Evolutionary conservation across 169 alveolate genomes (phyloP), one percentile per base, ranked within the genome.

Genomic region (Babesia gibsoni): DNA sequence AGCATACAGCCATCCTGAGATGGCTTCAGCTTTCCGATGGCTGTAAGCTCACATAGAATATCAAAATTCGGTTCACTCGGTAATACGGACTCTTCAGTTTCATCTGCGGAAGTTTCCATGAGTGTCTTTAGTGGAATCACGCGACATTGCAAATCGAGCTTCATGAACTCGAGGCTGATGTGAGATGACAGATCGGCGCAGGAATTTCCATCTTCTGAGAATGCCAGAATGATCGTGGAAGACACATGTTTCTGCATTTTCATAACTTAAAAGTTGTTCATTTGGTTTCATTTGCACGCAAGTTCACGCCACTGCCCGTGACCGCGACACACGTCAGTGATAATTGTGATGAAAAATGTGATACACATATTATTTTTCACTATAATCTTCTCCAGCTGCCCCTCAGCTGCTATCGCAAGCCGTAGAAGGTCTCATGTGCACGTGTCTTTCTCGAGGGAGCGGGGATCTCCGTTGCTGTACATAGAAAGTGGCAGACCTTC

Each of bases 331-430:
- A 33, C 70, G 59, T 42, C 23, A 64, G 43, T 0, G 18, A 33
- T 25, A 29, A 10, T 53, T n/a, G 61, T 74, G 18, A 74, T 74
- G 84, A 64, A 74, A 74, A 61, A 74, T 74, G 84, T n/a, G 27
- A 25, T 42, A 9, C 12, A 6, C 52, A 35, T 59, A 29, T 58
- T 10, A 4, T 7, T 73, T 0, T 12, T 67, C 56, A 29, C 61
- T 20, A 27, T 22, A 30, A 52, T 37, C 8, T 2, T 41, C n/a
- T 3, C 3, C 43, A 1, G 33, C 2, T 27, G 30, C 58, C 41
- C 49, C 16, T 25, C 10, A 32, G 72, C 32, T 10, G 57, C 58
- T 2, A 29, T 43, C 23, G 72, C 72, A 43, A 18, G 18, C 12
- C 72, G 39, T 7, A 35, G 58, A 43, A 61, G 58, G 58, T 18